Evolutionary conservation across 2,329 filamentous ascomycete genomes (phyloP), one percentile per base, ranked within the genome.

Genomic region (Calonectria henricotiae): DNA sequence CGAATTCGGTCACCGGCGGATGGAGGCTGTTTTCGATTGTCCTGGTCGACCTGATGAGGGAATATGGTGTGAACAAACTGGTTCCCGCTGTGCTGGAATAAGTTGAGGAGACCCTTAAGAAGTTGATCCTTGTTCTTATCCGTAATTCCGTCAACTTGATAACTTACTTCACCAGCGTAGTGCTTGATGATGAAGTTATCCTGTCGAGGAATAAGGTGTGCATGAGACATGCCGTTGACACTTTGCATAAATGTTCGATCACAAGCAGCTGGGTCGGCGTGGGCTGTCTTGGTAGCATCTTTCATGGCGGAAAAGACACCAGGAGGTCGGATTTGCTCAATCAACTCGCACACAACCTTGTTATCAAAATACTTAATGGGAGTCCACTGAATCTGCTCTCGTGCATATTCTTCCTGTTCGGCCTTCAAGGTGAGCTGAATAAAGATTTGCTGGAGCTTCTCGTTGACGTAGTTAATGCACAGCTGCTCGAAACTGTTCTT

Each of bases 351-450:
- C 68, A 99, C 96, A 58, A 99, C 92, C 87, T 98, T 98, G 88
- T 99, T 99, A 84, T 99, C 96, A 78, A 98, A 99, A 84, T 98
- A 99, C 79, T 96, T 97, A 87, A 99, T 99, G 2, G 96, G 96
- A 0, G 95, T 98, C 96, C 96, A 99, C 80, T 97, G 92, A 80
- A 99, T 99, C 86, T 98, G 92, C 83, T 99, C 96, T 60, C 94
- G 89, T 17, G 93, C 94, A 79, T 99, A 99, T 82, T 99, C 96
- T 77, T 99, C 96, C 84, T 99, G 96, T 82, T 99, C 96, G 0
- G 96, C 93, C 86, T 98, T 98, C 72, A 99, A 84, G 0, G 96
- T 99, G 77, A 99, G 87, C 83, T 99, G 96, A 76, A 99, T 99
- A 81, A 99, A 99, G 78, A 99, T 98, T 80, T 99, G 96, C 83